Conservation (phyloP, 768 basidiomycete species). For the Trametes sanguinea region DNA sequence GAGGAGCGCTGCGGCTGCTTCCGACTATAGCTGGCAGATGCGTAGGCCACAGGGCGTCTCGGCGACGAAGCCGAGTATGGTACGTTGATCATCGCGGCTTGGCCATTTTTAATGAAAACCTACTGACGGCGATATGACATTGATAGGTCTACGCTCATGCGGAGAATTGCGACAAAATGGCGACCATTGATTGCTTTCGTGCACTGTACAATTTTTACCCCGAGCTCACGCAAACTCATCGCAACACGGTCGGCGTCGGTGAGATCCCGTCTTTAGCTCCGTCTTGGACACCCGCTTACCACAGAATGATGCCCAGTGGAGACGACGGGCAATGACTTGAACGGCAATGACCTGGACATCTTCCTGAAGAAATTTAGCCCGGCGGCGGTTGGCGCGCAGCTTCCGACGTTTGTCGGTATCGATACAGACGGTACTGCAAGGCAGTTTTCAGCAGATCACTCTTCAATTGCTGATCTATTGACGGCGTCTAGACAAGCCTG, state of each 20-base stretch:
- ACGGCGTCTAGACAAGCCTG: background rate
- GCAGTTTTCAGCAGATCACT: too few relatives aligned
- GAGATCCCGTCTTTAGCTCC: background rate
- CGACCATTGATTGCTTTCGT: constrained; percentile 9
- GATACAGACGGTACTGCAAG: too few relatives aligned
- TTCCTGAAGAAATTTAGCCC: constrained; percentile 11
- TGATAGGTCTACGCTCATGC: background rate
- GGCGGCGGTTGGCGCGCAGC: background rate
- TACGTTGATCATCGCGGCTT: too few relatives aligned
- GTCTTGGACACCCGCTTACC: background rate
- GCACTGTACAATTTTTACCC: constrained; percentile 16
- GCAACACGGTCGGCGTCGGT: constrained; percentile 3
- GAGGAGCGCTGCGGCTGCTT: background rate
- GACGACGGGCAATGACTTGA: background rate
- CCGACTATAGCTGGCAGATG: too few relatives aligned
- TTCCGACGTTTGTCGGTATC: background rate
- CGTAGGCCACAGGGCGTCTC: background rate
- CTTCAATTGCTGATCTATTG: too few relatives aligned
- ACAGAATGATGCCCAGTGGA: background rate
- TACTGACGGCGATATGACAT: too few relatives aligned
- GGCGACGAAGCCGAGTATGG: background rate
- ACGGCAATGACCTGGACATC: background rate
- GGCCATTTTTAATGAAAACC: too few relatives aligned
- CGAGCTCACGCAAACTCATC: background rate
- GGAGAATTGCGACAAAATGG: constrained; percentile 3